Evolutionary conservation across 176 grass and related monocot genomes (phyloP).

Genomic region (Oryza coarctata): DNA sequence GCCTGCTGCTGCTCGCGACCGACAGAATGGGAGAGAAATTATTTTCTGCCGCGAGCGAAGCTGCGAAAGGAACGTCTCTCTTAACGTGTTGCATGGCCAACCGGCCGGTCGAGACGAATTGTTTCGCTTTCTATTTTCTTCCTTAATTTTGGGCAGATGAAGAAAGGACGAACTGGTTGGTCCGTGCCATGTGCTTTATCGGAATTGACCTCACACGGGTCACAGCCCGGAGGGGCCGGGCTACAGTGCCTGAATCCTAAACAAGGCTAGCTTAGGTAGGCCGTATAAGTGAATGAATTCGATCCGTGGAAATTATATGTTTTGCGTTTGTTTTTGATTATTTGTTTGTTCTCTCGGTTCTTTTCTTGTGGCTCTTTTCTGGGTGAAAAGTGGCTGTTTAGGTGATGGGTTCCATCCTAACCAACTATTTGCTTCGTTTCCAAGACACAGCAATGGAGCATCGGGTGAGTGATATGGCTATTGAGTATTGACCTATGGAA

Average conservation of each 20-base stretch:
- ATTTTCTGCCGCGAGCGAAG: background rate
- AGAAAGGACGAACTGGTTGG: constrained; percentile 40
- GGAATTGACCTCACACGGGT: constrained; percentile 7
- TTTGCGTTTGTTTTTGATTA: background rate
- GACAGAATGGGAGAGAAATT: constrained; percentile 27
- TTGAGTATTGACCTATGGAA: background rate
- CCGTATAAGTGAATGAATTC: background rate
- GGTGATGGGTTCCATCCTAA: constrained; percentile 46
- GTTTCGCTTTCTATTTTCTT: background rate
- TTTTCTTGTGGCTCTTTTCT: background rate
- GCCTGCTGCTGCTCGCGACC: constrained; percentile 20
- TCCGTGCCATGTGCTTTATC: constrained; percentile 32
- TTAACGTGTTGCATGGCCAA: constrained; percentile 26
- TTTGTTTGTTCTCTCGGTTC: background rate
- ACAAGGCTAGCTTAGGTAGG: background rate
- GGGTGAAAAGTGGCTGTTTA: background rate
- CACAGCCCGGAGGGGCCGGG: background rate
- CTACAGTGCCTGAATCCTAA: background rate
- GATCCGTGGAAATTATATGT: background rate
- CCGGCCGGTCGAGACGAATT: background rate
- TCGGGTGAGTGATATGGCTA: background rate
- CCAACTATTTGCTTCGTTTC: constrained; percentile 33
- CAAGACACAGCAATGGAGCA: constrained; percentile 14
- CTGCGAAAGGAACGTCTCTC: constrained; percentile 18
- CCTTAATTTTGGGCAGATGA: background rate